phyloP scores from a whole-genome alignment of 768 basidiomycete genomes.

The Tremella mesenterica region DNA sequence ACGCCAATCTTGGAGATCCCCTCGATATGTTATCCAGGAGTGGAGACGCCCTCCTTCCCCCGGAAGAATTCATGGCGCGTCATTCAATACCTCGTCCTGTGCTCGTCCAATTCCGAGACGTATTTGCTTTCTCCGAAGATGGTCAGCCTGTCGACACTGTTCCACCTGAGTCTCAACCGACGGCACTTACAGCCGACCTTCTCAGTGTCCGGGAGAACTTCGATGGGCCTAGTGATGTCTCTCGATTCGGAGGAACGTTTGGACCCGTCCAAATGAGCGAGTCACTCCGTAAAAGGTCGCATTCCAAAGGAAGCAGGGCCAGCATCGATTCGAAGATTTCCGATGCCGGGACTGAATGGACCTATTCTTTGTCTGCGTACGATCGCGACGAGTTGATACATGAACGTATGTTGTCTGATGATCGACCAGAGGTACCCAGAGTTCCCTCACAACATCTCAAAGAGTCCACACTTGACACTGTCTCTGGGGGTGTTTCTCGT shows the following conservation, averaged over 20 bases:
- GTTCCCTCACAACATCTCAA: neutral
- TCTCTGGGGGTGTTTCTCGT: no score
- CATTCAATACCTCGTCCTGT: constrained; percentile 11
- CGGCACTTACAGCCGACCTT: no score
- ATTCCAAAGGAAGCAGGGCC: no score
- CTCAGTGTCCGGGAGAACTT: neutral
- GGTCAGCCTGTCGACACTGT: neutral
- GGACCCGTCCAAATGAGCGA: neutral
- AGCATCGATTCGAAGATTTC: neutral
- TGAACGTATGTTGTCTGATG: no score
- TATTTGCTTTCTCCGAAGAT: constrained; percentile 3
- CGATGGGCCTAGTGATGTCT: neutral
- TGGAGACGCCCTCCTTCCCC: neutral
- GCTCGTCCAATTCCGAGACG: constrained; percentile 18
- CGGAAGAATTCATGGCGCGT: constrained; percentile 1
- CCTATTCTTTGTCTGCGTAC: neutral
- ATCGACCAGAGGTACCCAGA: neutral
- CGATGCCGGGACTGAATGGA: neutral
- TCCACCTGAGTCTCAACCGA: neutral
- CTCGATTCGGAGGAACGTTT: neutral
- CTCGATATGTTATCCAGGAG: no score
- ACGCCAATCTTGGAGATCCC: no score
- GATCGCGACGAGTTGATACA: neutral
- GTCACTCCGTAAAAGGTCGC: no score
- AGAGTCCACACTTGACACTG: neutral